phyloP scores from a whole-genome alignment of 257 asterid genomes.

The Jacaranda copaia region DNA sequence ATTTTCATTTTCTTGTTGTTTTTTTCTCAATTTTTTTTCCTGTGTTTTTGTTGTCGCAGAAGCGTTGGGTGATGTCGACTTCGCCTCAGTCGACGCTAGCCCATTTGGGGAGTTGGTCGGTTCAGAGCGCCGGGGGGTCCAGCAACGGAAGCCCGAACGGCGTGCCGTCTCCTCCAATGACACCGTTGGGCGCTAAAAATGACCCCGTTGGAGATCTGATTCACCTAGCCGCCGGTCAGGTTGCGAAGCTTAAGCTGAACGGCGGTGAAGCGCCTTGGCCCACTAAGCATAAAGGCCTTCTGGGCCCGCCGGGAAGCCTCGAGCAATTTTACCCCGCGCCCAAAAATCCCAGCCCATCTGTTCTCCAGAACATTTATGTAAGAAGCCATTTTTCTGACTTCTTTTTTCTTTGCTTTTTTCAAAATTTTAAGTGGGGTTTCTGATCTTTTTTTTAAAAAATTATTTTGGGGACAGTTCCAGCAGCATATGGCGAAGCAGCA shows the following conservation, averaged over 20 bases:
- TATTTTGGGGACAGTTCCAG: conserved; percentile 15
- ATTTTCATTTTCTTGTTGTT: background rate
- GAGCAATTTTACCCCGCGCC: conserved; percentile 31
- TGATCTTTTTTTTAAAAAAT: background rate
- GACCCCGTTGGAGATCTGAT: conserved; percentile 60
- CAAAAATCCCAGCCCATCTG: conserved; percentile 23
- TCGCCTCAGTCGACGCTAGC: conserved; percentile 72
- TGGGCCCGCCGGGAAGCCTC: conserved; percentile 38
- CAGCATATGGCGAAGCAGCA: conserved; percentile 47
- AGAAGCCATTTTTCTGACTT: background rate
- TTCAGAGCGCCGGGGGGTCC: conserved; percentile 51
- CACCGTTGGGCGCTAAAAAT: conserved; percentile 39
- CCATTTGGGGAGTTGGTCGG: conserved; percentile 47
- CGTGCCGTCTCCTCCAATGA: conserved; percentile 54
- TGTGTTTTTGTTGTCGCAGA: conserved; percentile 35
- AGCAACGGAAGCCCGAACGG: conserved; percentile 59
- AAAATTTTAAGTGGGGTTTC: background rate
- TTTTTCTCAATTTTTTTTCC: background rate
- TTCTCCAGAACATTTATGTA: conserved; percentile 46
- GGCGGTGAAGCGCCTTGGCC: conserved; percentile 38
- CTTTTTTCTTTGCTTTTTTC: background rate
- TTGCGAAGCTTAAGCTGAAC: conserved; percentile 53
- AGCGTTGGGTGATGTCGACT: conserved; percentile 54
- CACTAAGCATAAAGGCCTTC: conserved; percentile 6
- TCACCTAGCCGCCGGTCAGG: conserved; percentile 62